Evolutionary conservation across 192 early-diverging fungal genomes (phyloP), one percentile per base, ranked within the genome.

Genomic region (Glomus cerebriforme): DNA sequence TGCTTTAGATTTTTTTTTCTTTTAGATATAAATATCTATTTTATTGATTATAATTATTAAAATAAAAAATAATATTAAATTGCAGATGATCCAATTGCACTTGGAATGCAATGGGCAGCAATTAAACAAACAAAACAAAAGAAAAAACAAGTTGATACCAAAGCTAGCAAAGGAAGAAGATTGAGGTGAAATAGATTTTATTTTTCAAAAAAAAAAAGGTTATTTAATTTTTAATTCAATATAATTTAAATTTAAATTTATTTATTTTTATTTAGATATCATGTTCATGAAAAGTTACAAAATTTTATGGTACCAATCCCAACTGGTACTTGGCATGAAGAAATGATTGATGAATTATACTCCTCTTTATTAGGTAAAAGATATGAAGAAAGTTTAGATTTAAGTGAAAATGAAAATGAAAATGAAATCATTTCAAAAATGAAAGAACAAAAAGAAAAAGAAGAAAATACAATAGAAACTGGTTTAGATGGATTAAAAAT

Each of bases 231-330:
- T n/a, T n/a, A n/a, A n/a, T n/a, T n/a, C n/a, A n/a, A n/a, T n/a
- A n/a, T n/a, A n/a, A n/a, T n/a, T n/a, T n/a, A 24, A 29, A 39
- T 67, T 49, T 34, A 54, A 10, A 73, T 24, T 65, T 64, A 29
- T 31, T 27, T 1, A 54, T 76, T 34, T 72, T 1, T 77, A 17
- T 27, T 66, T 83, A 89, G 88, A 79, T 99, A 95, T 84, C 92
- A 97, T 76, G 92, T 96, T n/a, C 95, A 97, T 78, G 97, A 99
- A 77, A 99, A 98, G 79, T 83, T 99, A 19, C 93, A 94, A 81
- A 97, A 96, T 84, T 99, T 96, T 84, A 99, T 99, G 96, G 92
- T 94, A 5, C 95, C 97, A 19, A 89, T 95, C 67, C 94, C 96
- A 31, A 79, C 87, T n/a, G 94, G 93, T 19, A 87, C 88, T 7